Evolutionary conservation across 2,329 filamentous ascomycete species (phyloP).

Genomic region (Cladosporium sp.): DNA sequence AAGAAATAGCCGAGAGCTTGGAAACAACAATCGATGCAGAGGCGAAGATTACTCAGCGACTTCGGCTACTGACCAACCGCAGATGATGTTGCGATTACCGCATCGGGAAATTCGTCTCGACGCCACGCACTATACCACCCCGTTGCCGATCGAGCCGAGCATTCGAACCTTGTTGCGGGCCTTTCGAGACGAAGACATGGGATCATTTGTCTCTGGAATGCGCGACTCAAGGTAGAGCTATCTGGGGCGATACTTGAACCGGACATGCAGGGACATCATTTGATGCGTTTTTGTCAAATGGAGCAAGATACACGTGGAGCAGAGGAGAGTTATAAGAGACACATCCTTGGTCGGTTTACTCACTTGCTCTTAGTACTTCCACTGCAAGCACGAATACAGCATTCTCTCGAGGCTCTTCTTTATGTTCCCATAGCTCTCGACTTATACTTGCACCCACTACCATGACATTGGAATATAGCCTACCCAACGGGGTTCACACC

Average conservation of each 20-base stretch:
- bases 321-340: neutral
- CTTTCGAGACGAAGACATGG: neutral
- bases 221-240: neutral
- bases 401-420: neutral
- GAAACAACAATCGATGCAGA: constrained; percentile 1
- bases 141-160: neutral
- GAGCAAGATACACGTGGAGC: neutral
- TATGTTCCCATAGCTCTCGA: neutral
- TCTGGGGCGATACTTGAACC: neutral
- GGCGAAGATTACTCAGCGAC: constrained; percentile 1
- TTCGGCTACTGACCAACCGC: neutral
- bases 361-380: constrained; percentile 1
- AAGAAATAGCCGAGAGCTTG: neutral
- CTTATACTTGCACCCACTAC: neutral
- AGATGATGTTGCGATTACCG: neutral
- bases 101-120: constrained; percentile 1
- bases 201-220: neutral
- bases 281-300: neutral
- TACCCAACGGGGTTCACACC: constrained; percentile 1
- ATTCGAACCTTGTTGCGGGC: neutral
- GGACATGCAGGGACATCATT: neutral
- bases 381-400: neutral
- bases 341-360: neutral
- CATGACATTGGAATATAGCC: neutral
- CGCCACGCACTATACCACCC: neutral